Evolutionary conservation across 345 rosid genomes (phyloP).

Genomic region (Populus alba): DNA sequence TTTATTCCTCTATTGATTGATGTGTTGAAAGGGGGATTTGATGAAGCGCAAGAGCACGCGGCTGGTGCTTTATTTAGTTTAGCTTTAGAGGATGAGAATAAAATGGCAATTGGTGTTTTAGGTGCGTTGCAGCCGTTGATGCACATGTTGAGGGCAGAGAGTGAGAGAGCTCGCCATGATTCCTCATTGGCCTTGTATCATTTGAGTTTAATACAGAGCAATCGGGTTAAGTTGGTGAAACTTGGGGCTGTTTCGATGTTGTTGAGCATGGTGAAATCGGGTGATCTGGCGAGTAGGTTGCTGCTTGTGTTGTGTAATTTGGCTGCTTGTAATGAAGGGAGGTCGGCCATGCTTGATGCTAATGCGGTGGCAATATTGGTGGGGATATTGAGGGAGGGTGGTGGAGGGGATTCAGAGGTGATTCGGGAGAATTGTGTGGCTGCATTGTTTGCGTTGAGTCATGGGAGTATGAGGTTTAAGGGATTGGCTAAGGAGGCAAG

Average conservation of each 20-base stretch:
- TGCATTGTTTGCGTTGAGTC: conserved; percentile 28
- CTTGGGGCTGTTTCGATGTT: conserved; percentile 26
- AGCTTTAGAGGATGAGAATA: conserved; percentile 32
- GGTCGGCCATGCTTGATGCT: conserved; percentile 34
- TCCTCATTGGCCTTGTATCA: conserved; percentile 33
- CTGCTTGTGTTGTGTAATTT: conserved; percentile 28
- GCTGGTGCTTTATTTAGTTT: conserved; percentile 33
- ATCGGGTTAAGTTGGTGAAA: conserved; percentile 29
- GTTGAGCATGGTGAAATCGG: conserved; percentile 19
- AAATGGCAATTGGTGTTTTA: conserved; percentile 35
- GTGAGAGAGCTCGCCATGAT: conserved; percentile 28
- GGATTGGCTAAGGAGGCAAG: conserved; percentile 33
- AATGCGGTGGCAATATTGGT: conserved; percentile 30
- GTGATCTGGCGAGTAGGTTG: conserved; percentile 14
- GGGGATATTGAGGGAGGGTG: conserved; percentile 21
- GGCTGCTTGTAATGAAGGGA: conserved; percentile 31
- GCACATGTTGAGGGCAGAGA: conserved; percentile 28
- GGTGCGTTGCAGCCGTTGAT: conserved; percentile 34
- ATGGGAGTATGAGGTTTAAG: conserved; percentile 33
- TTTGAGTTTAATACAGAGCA: conserved; percentile 25
- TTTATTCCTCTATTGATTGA: conserved; percentile 32
- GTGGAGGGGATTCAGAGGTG: conserved; percentile 2
- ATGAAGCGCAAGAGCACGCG: conserved; percentile 32
- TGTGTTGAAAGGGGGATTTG: conserved; percentile 20
- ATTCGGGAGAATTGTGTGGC: conserved; percentile 29